Percentiles rank a stretch among this genome's conserved stretches.
Conservation (phyloP, 2,329 filamentous ascomycete genomes). For the Amauroascus verrucosus region DNA sequence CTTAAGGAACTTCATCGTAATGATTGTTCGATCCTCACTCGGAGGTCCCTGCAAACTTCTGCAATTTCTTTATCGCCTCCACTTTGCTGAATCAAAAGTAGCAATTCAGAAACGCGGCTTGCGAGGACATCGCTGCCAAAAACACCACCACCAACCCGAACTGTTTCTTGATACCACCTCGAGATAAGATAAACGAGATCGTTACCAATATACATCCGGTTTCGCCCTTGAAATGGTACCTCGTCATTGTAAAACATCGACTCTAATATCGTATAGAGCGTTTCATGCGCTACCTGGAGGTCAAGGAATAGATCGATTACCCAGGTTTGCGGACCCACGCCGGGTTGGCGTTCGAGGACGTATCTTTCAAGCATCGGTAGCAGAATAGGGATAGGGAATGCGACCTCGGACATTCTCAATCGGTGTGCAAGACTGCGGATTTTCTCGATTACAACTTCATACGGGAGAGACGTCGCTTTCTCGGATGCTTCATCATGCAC, state of each 20-base stretch:
- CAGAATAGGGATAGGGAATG: slow-evolving; percentile 47
- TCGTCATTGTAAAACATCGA: slow-evolving; percentile 58
- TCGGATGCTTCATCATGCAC: slow-evolving; percentile 50
- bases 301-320: slow-evolving; percentile 56
- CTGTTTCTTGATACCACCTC: slow-evolving; percentile 51
- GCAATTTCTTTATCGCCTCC: slow-evolving; percentile 33
- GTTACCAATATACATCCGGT: slow-evolving; percentile 47
- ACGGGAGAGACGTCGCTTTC: slow-evolving; percentile 34
- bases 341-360: slow-evolving; percentile 41
- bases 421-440: slow-evolving; percentile 49
- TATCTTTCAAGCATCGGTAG: slow-evolving; percentile 48
- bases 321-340: slow-evolving; percentile 44
- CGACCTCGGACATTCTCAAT: slow-evolving; percentile 46
- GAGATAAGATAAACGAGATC: slow-evolving; percentile 54
- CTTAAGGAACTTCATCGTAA: slow-evolving; percentile 7
- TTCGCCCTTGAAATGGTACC: slow-evolving; percentile 51
- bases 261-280: slow-evolving; percentile 53
- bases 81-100: slow-evolving; percentile 37
- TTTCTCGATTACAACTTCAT: slow-evolving; percentile 43
- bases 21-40: slow-evolving; percentile 28
- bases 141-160: slow-evolving; percentile 43
- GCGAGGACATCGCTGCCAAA: slow-evolving; percentile 54
- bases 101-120: slow-evolving; percentile 36
- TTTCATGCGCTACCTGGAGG: slow-evolving; percentile 52
- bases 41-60: slow-evolving; percentile 33